A percentile compares a stretch with the other conserved stretches of the same genome.
These are phyloP conservation scores for Dothistroma septosporum DNA, from an alignment of 2,329 filamentous ascomycete species.

Conservation along the genomic window DNA sequence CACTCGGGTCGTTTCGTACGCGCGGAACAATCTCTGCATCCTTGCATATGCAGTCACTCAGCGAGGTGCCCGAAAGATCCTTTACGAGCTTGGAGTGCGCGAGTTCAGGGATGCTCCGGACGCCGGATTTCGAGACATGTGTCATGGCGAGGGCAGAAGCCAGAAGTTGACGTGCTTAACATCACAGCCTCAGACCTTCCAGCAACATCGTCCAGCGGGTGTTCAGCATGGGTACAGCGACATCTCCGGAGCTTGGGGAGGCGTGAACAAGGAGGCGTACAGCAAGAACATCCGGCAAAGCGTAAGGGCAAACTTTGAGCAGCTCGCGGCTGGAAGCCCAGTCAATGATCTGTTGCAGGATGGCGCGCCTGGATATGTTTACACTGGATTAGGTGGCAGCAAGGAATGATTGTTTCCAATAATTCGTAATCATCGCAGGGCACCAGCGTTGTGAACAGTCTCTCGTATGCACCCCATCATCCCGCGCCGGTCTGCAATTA, in stretches of 20 bases:
- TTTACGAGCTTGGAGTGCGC: conserved; percentile 43
- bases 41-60: conserved; percentile 46
- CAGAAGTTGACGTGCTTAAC: conserved; percentile 39
- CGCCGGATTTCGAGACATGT: conserved; percentile 26
- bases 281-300: background rate
- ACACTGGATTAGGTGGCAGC: background rate
- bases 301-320: background rate
- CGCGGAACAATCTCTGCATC: conserved; percentile 38
- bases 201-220: conserved; percentile 43
- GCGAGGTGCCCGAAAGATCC: conserved; percentile 40
- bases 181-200: conserved; percentile 42
- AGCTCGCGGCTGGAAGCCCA: background rate
- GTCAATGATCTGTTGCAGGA: background rate
- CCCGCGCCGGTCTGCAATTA: too few relatives aligned
- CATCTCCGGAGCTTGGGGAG: conserved; percentile 26
- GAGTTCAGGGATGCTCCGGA: conserved; percentile 37
- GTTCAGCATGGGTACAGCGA: conserved; percentile 35
- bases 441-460: too few relatives aligned
- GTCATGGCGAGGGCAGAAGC: conserved; percentile 24
- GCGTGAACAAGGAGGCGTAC: background rate
- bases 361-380: background rate
- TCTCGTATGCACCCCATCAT: too few relatives aligned
- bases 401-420: too few relatives aligned
- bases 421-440: too few relatives aligned
- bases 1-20: conserved; percentile 43